Base-by-base conservation (phyloP, 2,329 filamentous ascomycete genomes). In the Colletotrichum lupini region DNA sequence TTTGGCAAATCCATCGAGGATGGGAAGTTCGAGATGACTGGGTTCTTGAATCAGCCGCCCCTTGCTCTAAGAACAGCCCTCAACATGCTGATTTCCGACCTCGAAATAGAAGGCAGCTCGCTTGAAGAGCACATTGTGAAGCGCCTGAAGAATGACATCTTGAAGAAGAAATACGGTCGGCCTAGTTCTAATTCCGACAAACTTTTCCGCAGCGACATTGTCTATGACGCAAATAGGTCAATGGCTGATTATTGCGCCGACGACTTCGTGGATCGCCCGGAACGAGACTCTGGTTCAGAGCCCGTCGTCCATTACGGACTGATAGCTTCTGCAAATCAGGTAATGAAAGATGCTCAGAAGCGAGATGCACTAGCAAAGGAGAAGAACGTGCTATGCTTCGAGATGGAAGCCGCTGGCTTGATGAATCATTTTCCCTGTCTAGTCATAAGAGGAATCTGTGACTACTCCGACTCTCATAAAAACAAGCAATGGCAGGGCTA, bases 291-390 rank as follows among this genome's bases (percentile, higher is more conserved):
- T 0, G 26, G 4, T 26, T 26, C 4, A 26, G 26, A 4, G 4
- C 26, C 26, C 2, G 68, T 68, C 1, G 67, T 79, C 8, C 75
- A 83, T 66, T 82, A 81, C 35, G 83, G 83, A 0, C 35, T 79
- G 0, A 82, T 84, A 65, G 82, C 80, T 1, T 82, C 79, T 0
- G 80, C 57, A 0, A 81, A 82, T 57, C 69, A 72, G n/a, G 1
- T 82, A 12, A 80, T 83, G 71, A 79, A 80, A 32, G 62, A 81
- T 61, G 80, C 76, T 0, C 0, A 8, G 1, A 7, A 73, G 5
- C 75, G 82, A 1, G 80, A 83, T 67, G 65, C 80, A 79, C 61
- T 82, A 82, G 60, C 81, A 82, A 65, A 82, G 79, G 79, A 80
- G 79, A 66, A 78, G 76, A 0, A 79, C 79, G 6, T 80, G 9